Evolutionary conservation across 352 stramenopile species (phyloP).

Genomic region (Phytophthora pistaciae): DNA sequence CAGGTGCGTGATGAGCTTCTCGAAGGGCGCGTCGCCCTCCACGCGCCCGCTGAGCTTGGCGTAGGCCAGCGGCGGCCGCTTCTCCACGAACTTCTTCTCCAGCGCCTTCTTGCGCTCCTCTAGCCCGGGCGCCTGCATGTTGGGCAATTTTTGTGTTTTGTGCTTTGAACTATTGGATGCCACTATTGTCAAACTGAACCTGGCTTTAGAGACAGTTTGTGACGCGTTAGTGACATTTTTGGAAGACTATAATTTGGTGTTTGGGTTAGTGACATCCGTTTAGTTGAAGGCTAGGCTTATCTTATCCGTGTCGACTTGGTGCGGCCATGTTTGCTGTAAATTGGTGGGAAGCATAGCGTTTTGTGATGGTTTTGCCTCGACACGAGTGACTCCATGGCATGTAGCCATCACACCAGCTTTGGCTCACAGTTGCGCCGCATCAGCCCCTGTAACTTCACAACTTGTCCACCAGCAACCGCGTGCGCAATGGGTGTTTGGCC

Average conservation of each 20-base stretch:
- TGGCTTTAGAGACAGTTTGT: slow-evolving; percentile 2
- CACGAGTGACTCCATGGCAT: not conserved
- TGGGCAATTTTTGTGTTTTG: not conserved
- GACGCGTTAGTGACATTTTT: not conserved
- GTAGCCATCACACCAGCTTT: not conserved
- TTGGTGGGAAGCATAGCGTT: not conserved
- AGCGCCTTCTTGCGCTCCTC: slow-evolving; percentile 83
- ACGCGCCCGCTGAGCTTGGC: slow-evolving; percentile 77
- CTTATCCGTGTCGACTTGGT: not conserved
- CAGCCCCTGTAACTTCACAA: not conserved
- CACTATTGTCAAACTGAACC: not conserved
- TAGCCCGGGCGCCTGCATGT: slow-evolving; percentile 26
- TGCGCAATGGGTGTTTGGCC: not conserved
- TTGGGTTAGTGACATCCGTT: not conserved
- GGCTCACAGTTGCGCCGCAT: not conserved
- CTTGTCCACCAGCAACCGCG: not conserved
- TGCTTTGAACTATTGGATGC: not conserved
- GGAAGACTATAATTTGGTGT: not conserved
- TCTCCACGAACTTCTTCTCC: slow-evolving; percentile 83
- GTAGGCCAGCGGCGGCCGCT: slow-evolving; percentile 81
- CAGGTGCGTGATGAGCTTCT: slow-evolving; percentile 83
- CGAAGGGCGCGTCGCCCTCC: slow-evolving; percentile 68
- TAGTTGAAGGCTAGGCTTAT: not conserved
- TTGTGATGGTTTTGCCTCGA: slow-evolving; percentile 1
- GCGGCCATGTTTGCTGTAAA: not conserved